Conservation (phyloP, 2,329 filamentous ascomycete species). For the Pezicula carpinea region DNA sequence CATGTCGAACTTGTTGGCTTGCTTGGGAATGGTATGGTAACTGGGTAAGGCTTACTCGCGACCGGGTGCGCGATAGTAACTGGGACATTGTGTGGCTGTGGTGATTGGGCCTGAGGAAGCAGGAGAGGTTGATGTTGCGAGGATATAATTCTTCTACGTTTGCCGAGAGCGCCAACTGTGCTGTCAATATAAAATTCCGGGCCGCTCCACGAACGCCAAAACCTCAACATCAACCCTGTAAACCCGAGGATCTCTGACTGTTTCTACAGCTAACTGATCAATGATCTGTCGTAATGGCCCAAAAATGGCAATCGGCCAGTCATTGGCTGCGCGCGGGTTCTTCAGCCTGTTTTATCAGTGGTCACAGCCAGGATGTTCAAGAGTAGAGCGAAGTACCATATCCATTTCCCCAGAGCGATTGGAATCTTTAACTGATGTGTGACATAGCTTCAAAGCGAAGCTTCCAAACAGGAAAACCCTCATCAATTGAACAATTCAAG, state of each 20-base stretch:
- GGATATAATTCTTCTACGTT: slow-evolving; percentile 12
- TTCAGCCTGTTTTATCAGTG: slow-evolving; percentile 18
- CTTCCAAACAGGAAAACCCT: background rate
- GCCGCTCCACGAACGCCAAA: background rate
- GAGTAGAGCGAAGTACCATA: background rate
- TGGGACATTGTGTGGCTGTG: slow-evolving; percentile 11
- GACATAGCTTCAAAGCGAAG: background rate
- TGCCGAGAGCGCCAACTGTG: slow-evolving; percentile 6
- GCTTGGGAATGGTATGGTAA: slow-evolving; percentile 1
- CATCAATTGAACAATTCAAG: background rate
- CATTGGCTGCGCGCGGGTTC: slow-evolving; percentile 16
- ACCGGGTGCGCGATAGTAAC: slow-evolving; percentile 15
- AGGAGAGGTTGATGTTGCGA: background rate
- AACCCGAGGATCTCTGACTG: background rate
- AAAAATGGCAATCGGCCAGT: slow-evolving; percentile 6
- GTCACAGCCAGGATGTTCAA: slow-evolving; percentile 4
- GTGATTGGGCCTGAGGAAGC: background rate
- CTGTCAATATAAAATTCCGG: slow-evolving; percentile 10
- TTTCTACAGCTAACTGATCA: slow-evolving; percentile 4
- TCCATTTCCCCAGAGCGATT: background rate
- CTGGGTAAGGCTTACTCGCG: slow-evolving; percentile 10
- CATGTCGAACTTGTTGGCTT: slow-evolving; percentile 51
- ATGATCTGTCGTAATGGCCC: slow-evolving; percentile 17
- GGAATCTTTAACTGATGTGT: background rate
- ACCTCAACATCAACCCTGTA: background rate